These are phyloP conservation scores for Choiromyces venosus DNA, from an alignment of 495 filamentous ascomycete genomes.

Conservation along the genomic window DNA sequence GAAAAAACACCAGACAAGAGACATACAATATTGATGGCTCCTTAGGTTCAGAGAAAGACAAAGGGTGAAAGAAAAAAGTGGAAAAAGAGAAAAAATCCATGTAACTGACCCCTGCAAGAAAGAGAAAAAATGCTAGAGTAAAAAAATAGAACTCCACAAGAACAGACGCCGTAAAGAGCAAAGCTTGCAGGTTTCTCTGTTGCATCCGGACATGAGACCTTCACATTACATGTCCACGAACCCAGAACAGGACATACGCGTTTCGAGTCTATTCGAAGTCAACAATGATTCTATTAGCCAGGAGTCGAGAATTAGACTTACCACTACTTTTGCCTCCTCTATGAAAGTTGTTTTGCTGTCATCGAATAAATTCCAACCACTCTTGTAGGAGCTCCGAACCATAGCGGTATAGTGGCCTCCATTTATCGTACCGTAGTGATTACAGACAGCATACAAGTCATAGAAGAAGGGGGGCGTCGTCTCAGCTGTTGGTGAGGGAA, in stretches of 20 bases:
- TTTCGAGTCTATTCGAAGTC: slow-evolving; percentile 27
- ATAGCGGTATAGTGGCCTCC: slow-evolving; percentile 67
- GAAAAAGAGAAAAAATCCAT: not conserved
- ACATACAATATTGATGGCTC: not conserved
- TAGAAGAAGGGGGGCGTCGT: slow-evolving; percentile 63
- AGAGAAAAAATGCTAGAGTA: not conserved
- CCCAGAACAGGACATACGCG: slow-evolving; percentile 40
- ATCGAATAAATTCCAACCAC: slow-evolving; percentile 62
- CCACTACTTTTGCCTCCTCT: slow-evolving; percentile 38
- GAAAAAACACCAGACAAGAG: not conserved
- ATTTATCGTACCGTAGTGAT: slow-evolving; percentile 60
- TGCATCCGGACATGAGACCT: not conserved
- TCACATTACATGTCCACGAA: slow-evolving; percentile 37
- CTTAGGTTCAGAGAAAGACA: not conserved
- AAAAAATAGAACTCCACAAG: not conserved
- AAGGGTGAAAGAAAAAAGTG: not conserved
- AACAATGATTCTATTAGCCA: not conserved
- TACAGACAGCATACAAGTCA: slow-evolving; percentile 65
- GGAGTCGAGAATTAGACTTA: slow-evolving; percentile 27
- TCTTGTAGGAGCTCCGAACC: slow-evolving; percentile 56
- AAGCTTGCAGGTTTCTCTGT: not conserved
- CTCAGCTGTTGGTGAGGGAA: slow-evolving; percentile 41
- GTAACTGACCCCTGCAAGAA: not conserved
- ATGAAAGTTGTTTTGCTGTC: slow-evolving; percentile 51
- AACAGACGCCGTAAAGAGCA: not conserved